Percentiles rank a stretch among this genome's conserved stretches.
Conservation (phyloP, 768 basidiomycete genomes). For the Psilocybe tampanensis region DNA sequence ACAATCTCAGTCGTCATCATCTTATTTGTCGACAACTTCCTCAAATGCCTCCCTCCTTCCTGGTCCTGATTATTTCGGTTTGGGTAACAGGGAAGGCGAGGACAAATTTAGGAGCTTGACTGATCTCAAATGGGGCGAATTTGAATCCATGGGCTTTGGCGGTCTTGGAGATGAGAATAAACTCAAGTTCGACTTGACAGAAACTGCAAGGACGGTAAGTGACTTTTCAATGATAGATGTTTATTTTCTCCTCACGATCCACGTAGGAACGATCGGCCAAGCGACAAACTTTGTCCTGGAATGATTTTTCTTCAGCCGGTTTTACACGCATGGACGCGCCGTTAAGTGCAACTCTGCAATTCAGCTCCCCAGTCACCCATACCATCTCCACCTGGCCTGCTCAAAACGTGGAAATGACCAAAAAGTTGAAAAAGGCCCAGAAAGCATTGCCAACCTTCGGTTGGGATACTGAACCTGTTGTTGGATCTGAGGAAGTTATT, state of each 20-base stretch:
- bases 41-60: constrained; percentile 21
- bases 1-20: constrained; percentile 42
- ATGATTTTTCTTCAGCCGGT: constrained; percentile 82
- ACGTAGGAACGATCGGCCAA: constrained; percentile 72
- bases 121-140: constrained; percentile 91
- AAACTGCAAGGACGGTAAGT: constrained; percentile 72
- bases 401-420: constrained; percentile 70
- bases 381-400: constrained; percentile 73
- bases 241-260: too few relatives aligned
- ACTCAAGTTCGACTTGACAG: constrained; percentile 91
- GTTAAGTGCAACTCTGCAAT: constrained; percentile 80
- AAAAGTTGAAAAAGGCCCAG: constrained; percentile 84
- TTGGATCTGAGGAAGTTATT: constrained; percentile 77
- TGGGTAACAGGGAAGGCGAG: constrained; percentile 48
- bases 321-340: constrained; percentile 81
- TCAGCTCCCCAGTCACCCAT: constrained; percentile 52
- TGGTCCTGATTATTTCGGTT: constrained; percentile 41
- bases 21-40: constrained; percentile 39
- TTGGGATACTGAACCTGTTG: constrained; percentile 88
- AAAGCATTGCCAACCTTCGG: constrained; percentile 84
- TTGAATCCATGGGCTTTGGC: constrained; percentile 83
- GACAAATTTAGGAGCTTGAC: constrained; percentile 81
- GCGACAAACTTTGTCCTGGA: constrained; percentile 87
- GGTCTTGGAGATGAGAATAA: constrained; percentile 62
- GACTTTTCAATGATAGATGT: not conserved